Base-by-base conservation (phyloP, 2,329 filamentous ascomycete species). In the Simplicillium aogashimaense region DNA sequence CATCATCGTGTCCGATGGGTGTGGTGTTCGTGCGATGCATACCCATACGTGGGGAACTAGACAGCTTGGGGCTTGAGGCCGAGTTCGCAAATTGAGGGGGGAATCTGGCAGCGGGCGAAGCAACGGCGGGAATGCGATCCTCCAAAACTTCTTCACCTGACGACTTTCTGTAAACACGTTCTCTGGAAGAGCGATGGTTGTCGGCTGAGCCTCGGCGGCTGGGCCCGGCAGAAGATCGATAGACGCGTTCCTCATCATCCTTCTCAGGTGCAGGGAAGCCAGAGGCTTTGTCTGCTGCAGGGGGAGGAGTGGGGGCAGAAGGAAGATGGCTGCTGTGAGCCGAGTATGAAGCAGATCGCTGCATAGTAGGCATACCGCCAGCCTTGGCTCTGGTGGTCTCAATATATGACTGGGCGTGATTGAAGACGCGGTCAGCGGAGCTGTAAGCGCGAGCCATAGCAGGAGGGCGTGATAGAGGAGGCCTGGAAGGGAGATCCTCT, bases 241-340 rank as follows among this genome's bases (percentile, higher is more conserved):
- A 57, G 31, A 47, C 47, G 15, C 56, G 53, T 2, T 62, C 56
- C 1, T 59, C 57, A 7, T 42, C 39, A 10, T 47, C 45, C 1
- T 41, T 37, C 2, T 57, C 57, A 1, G 59, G 54, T 3, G 45
- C 33, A 2, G 49, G 36, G 41, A 57, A 61, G 5, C 53, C 45
- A 8, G 56, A 54, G 1, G 47, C 39, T 15, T 47, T 50, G 1
- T 50, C 50, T 3, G 49, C 37, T 20, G 51, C 48, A 1, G 60
- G 59, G 11, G 61, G 60, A 6, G 61, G 60, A 3, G 60, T 62
- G 3, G 61, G 61, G 3, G 54, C 60, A 10, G 53, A 50, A 1
- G 61, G 56, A 25, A 54, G 57, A 28, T 59, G 52, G 1, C 44
- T 42, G 12, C 44, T 45, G 5, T 50, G 50, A 7, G 46, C 37